Evolutionary conservation across 208 protist genomes (phyloP).

Genomic region (Leishmania mexicana): DNA sequence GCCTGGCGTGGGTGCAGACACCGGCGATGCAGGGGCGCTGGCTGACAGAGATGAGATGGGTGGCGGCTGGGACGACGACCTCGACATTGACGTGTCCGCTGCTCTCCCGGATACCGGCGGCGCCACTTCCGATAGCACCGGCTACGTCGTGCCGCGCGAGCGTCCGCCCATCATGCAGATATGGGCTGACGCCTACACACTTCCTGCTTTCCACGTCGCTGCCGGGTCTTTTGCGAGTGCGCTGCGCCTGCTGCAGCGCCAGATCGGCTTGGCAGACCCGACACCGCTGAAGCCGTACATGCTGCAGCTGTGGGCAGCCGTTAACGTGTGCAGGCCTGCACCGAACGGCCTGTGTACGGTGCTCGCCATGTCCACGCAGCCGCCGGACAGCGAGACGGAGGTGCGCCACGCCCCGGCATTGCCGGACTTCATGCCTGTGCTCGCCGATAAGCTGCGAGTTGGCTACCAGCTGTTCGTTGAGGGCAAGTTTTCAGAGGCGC

Average conservation of each 20-base stretch:
- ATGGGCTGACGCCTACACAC: slow-evolving; percentile 87
- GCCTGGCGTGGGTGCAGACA: slow-evolving; percentile 17
- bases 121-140: slow-evolving; percentile 9
- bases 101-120: slow-evolving; percentile 15
- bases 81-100: slow-evolving; percentile 68
- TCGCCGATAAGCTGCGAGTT: slow-evolving; percentile 65
- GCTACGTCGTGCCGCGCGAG: slow-evolving; percentile 53
- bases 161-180: slow-evolving; percentile 55
- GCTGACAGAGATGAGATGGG: slow-evolving; percentile 22
- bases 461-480: slow-evolving; percentile 90
- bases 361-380: slow-evolving; percentile 43
- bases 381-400: slow-evolving; percentile 41
- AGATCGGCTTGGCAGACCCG: slow-evolving; percentile 93
- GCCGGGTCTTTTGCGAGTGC: slow-evolving; percentile 95
- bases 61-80: slow-evolving; percentile 76
- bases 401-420: slow-evolving; percentile 46
- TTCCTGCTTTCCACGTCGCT: slow-evolving; percentile 94
- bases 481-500: slow-evolving; percentile 93
- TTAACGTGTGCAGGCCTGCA: slow-evolving; percentile 60
- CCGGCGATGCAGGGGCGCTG: slow-evolving; percentile 4
- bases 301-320: slow-evolving; percentile 79
- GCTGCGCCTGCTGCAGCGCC: slow-evolving; percentile 87
- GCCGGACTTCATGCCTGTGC: slow-evolving; percentile 62
- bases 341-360: slow-evolving; percentile 42
- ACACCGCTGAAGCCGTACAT: slow-evolving; percentile 90